These are phyloP conservation scores for Coriaria nepalensis DNA, from an alignment of 306 rosid species.

Conservation along the genomic window DNA sequence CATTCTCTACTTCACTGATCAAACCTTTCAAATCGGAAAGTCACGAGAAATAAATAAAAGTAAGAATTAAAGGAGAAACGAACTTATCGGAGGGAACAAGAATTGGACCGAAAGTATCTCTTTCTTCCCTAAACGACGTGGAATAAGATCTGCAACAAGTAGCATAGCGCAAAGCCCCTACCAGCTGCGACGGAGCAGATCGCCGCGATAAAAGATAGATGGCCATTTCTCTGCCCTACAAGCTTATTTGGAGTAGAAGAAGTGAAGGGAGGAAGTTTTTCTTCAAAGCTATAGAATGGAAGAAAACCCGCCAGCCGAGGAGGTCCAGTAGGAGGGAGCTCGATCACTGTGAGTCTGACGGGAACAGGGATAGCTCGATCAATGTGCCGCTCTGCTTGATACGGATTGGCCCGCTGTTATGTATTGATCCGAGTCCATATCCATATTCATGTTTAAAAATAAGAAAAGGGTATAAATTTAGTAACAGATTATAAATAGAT, in stretches of 20 bases:
- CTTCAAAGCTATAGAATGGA: too few relatives aligned
- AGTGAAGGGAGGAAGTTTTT: not conserved
- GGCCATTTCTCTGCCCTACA: conserved; percentile 32
- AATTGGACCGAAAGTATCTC: conserved; percentile 90
- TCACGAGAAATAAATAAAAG: too few relatives aligned
- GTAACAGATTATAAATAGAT: too few relatives aligned
- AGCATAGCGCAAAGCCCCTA: conserved; percentile 27
- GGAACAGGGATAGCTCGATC: too few relatives aligned
- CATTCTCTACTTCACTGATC: not conserved
- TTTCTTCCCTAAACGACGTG: conserved; percentile 70
- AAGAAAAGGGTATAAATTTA: too few relatives aligned
- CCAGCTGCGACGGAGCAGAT: conserved; percentile 29
- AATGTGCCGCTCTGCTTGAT: too few relatives aligned
- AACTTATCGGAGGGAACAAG: conserved; percentile 88
- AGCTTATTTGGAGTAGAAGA: conserved; percentile 4
- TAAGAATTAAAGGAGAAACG: conserved; percentile 9
- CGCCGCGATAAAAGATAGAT: conserved; percentile 44
- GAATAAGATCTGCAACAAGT: conserved; percentile 41
- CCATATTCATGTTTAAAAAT: too few relatives aligned
- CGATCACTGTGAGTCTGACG: too few relatives aligned
- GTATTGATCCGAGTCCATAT: too few relatives aligned
- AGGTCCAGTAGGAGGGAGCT: too few relatives aligned
- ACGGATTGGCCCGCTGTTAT: too few relatives aligned
- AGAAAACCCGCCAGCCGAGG: too few relatives aligned
- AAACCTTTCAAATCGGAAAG: not conserved